Evolutionary conservation across 2,329 filamentous ascomycete species (phyloP).

Genomic region (Penicillium concentricum): DNA sequence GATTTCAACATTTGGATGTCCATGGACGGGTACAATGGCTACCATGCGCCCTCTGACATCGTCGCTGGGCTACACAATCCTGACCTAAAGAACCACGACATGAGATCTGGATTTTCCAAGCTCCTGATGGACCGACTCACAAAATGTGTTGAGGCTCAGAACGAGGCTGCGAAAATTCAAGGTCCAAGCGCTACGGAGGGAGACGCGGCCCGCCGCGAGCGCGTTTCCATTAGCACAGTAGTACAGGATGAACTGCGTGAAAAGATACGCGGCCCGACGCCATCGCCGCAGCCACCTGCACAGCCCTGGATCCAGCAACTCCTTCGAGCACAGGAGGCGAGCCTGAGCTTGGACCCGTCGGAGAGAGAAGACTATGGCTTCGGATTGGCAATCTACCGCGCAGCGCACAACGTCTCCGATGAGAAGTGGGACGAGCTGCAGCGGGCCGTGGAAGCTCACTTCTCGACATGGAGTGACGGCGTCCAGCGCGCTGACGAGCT

Average conservation of each 20-base stretch:
- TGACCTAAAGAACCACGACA: background rate
- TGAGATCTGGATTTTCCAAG: background rate
- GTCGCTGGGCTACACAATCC: conserved; percentile 5
- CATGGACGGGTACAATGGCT: conserved; percentile 19
- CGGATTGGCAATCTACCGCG: conserved; percentile 21
- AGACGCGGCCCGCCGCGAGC: conserved; percentile 5
- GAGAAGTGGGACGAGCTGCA: conserved; percentile 13
- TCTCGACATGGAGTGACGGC: conserved; percentile 18
- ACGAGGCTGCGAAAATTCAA: conserved; percentile 2
- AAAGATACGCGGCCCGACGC: conserved; percentile 4
- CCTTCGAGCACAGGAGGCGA: background rate
- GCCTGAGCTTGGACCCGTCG: background rate
- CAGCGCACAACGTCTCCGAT: conserved; percentile 11
- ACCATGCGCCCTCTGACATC: background rate
- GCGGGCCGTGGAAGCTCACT: conserved; percentile 14
- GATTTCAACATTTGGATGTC: conserved; percentile 19
- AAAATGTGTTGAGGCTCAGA: conserved; percentile 6
- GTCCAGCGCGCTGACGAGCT: conserved; percentile 12
- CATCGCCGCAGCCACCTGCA: conserved; percentile 3
- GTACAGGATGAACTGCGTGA: conserved; percentile 10
- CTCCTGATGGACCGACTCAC: conserved; percentile 1
- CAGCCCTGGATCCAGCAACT: conserved; percentile 11
- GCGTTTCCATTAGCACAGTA: conserved; percentile 3
- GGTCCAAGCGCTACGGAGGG: conserved; percentile 3
- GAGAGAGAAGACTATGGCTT: background rate